Conservation (phyloP, 768 basidiomycete genomes). For the Agrocybe praecox region DNA sequence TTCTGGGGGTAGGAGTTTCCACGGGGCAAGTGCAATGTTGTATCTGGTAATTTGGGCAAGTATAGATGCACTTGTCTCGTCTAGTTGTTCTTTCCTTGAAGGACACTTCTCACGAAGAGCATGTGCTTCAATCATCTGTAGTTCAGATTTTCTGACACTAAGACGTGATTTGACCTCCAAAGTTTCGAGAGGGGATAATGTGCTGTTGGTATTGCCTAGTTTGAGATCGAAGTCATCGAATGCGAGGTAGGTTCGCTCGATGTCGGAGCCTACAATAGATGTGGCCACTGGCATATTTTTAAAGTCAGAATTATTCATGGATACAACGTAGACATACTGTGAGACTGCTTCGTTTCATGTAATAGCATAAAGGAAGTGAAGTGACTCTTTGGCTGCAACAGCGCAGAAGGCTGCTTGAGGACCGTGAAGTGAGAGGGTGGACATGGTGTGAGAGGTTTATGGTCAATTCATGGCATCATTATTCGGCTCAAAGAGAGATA, state of each 20-base stretch:
- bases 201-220: not conserved
- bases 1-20: not conserved
- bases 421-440: no score
- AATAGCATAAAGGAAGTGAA: conserved; percentile 5
- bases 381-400: no score
- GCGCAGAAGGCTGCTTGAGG: no score
- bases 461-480: not conserved
- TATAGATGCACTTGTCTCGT: not conserved
- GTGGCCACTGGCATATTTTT: no score
- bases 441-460: no score
- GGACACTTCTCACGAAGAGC: not conserved
- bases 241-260: not conserved
- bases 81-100: not conserved
- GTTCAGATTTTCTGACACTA: not conserved
- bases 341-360: not conserved
- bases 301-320: no score
- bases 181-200: not conserved
- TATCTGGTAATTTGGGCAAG: not conserved
- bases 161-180: not conserved
- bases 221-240: not conserved
- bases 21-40: not conserved
- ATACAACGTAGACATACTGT: not conserved
- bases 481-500: not conserved
- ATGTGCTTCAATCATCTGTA: not conserved
- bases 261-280: not conserved